Evolutionary conservation across 1,284 basidiomycete genomes (phyloP), one percentile per base, ranked within the genome.

Genomic region (Microstroma glucosiphilum): DNA sequence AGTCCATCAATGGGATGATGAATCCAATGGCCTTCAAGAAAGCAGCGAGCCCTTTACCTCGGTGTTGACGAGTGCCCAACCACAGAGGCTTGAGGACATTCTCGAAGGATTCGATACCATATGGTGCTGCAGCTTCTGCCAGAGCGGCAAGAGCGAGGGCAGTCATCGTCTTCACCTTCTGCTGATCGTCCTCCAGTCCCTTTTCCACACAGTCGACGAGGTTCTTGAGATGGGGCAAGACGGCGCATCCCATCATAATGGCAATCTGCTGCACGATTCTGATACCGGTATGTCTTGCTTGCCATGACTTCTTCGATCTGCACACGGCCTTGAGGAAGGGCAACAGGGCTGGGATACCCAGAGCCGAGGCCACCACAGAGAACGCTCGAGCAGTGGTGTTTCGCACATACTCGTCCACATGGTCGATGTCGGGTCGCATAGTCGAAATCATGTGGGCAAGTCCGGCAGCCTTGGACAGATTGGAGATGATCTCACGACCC

Each of bases 231-330:
- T 98, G 96, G 17, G 96, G 96, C 3, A 98, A 85, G 41, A 98
- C 90, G n/a, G 94, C 96, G 75, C 94, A 97, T 21, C 96, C 94
- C 92, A 97, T 97, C 92, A 98, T 96, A 79, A 98, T 96, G 21
- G 96, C 93, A 64, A 99, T 98, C 80, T 98, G 96, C 82, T 99
- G 96, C 21, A 98, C 92, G 70, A 98, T 98, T 76, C 93, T 92
- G 75, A 98, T 97, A 82, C 96, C 94, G 1, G 96, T 98, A 81
- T 98, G 96, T 65, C 94, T 88, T 12, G 96, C 96, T 81, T 98
- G 96, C 96, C 96, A 97, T 19, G 92, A 97, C 82, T 98, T 98
- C 82, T 98, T 98, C 62, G 91, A 94, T 62, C 92, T 88, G 82
- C 94, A 98, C 59, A 98, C 93, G 51, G 94, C 96, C 81, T 94